A percentile compares a stretch with the other conserved stretches of the same genome.
These are phyloP conservation scores for Mycena crocata DNA, from an alignment of 768 basidiomycete species.

Conservation along the genomic window DNA sequence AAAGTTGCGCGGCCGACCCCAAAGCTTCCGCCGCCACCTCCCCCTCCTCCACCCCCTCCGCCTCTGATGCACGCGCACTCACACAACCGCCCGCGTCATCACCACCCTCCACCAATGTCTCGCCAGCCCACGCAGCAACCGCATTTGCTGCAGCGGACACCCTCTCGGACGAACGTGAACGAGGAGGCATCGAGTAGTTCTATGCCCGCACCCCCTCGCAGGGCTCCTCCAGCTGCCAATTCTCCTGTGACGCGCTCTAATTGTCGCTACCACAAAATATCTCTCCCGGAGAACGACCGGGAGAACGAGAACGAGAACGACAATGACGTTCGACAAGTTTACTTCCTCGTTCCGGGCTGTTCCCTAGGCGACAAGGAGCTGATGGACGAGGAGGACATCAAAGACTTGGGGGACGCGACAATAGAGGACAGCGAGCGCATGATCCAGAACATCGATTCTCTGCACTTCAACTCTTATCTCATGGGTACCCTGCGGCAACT, in stretches of 20 bases:
- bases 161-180: constrained; percentile 17
- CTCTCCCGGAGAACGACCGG: constrained; percentile 67
- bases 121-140: constrained; percentile 27
- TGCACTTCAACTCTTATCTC: constrained; percentile 51
- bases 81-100: constrained; percentile 16
- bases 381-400: constrained; percentile 70
- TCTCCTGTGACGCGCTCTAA: constrained; percentile 75
- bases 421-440: constrained; percentile 56
- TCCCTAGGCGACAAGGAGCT: constrained; percentile 67
- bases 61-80: constrained; percentile 37
- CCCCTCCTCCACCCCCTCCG: constrained; percentile 32
- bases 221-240: constrained; percentile 39
- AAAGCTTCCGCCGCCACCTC: constrained; percentile 35
- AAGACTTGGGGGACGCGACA: constrained; percentile 69
- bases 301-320: constrained; percentile 63
- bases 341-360: constrained; percentile 77
- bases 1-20: constrained; percentile 34
- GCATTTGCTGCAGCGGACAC: constrained; percentile 22
- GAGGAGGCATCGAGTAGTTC: constrained; percentile 31
- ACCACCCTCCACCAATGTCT: constrained; percentile 14
- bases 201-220: constrained; percentile 35
- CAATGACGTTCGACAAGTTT: constrained; percentile 64
- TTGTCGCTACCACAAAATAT: constrained; percentile 77
- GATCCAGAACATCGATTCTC: constrained; percentile 13
- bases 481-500: constrained; percentile 69